A percentile compares a stretch with the other conserved stretches of the same genome.
Conservation (phyloP, 2,329 filamentous ascomycete species). For the Fusarium sp. region DNA sequence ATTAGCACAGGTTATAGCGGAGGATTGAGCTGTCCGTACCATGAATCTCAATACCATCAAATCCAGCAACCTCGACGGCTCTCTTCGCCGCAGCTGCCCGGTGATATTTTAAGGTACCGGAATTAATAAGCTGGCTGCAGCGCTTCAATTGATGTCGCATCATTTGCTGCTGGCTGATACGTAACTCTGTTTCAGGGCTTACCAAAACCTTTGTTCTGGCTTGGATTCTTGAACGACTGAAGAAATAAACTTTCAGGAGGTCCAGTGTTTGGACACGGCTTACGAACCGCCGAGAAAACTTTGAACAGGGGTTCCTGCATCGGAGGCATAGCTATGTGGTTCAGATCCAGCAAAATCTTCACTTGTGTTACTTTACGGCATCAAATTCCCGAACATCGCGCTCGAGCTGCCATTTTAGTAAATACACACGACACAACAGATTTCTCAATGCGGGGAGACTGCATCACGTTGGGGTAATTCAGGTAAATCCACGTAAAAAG, state of each 20-base stretch:
- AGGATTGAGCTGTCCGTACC: neutral
- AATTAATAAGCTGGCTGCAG: neutral
- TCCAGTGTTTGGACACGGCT: neutral
- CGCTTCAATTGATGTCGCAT: neutral
- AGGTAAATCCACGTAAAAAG: neutral
- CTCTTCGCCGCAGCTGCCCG: slow-evolving; percentile 65
- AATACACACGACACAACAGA: neutral
- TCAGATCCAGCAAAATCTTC: neutral
- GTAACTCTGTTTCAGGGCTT: neutral
- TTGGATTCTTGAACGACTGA: neutral
- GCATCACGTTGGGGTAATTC: neutral
- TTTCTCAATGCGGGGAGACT: neutral
- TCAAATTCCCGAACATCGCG: neutral
- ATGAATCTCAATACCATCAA: slow-evolving; percentile 9
- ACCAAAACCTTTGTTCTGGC: neutral
- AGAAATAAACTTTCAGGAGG: neutral
- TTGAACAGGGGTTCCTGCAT: neutral
- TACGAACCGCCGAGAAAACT: neutral
- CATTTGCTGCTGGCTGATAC: too few relatives aligned
- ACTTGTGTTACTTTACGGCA: neutral
- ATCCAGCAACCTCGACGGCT: slow-evolving; percentile 50
- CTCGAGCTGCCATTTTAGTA: neutral
- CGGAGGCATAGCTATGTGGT: too few relatives aligned
- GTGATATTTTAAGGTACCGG: neutral
- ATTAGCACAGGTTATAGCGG: neutral